Evolutionary conservation across 2,329 filamentous ascomycete genomes (phyloP), one percentile per base, ranked within the genome.

Genomic region (Scortechinia acanthostroma): DNA sequence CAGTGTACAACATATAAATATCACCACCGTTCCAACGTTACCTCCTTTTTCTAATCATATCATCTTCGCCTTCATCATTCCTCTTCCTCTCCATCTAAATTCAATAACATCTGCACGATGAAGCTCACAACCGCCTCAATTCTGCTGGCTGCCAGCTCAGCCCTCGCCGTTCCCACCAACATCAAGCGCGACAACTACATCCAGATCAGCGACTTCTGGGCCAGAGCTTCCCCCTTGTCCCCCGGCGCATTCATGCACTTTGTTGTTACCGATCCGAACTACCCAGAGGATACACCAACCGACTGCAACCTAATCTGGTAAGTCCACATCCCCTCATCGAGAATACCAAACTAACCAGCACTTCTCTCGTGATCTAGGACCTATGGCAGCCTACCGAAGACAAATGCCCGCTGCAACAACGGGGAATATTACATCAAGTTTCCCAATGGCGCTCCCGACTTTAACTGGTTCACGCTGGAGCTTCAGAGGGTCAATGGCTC

Each of bases 281-380:
- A 56, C 37, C 54, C 54, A 2, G 25, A 44, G 14, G 53, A 55
- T 17, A 56, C 55, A 1, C 54, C 53, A 2, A 51, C 53, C 1
- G 51, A 57, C 3, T 57, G 55, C 44, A 52, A 55, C 21, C 17
- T 55, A 13, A 49, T 51, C 22, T 56, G 55, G 55, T 56, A 47
- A 45, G 46, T 2, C 16, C 1, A 6, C 2, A 4, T n/a, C 16
- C 2, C 21, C 25, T 21, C 17, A 55, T 52, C 53, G 22, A 30
- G 25, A n/a, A 30, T 10, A 10, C 25, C 25, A 30, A n/a, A 40
- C 4, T 55, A 51, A 13, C 48, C 50, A n/a, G n/a, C n/a, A n/a
- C n/a, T n/a, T n/a, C n/a, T n/a, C n/a, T n/a, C n/a, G n/a, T n/a
- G 14, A 4, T 10, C n/a, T 30, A 30, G 25, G 25, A 10, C 10